These are phyloP conservation scores for Ustilago hordei DNA, from an alignment of 1,284 basidiomycete genomes.

Conservation along the genomic window DNA sequence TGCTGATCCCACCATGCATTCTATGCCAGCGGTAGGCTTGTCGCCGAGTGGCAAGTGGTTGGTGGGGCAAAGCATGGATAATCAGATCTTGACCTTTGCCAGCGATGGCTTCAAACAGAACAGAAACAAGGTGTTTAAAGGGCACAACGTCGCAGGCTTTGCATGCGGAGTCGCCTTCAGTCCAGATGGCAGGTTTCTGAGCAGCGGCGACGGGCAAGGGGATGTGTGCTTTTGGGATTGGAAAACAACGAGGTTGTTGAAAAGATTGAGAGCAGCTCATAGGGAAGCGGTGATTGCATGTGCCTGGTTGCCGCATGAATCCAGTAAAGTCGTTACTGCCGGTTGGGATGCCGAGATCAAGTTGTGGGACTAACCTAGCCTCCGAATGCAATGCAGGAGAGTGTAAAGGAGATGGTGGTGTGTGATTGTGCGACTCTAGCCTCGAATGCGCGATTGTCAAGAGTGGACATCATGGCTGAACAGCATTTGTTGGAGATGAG, in stretches of 20 bases:
- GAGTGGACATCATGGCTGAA: no score
- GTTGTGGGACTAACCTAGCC: conserved; percentile 76
- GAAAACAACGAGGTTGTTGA: conserved; percentile 93
- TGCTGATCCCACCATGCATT: conserved; percentile 99
- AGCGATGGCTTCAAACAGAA: conserved; percentile 95
- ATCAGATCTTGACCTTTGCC: conserved; percentile 95
- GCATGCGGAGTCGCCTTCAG: conserved; percentile 96
- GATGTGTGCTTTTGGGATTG: conserved; percentile 99
- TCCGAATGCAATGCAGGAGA: neutral
- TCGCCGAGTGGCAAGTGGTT: conserved; percentile 97
- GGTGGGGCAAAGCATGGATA: conserved; percentile 95
- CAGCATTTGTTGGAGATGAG: no score
- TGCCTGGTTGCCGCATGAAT: conserved; percentile 97
- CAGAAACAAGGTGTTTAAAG: conserved; percentile 96
- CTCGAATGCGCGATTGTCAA: no score
- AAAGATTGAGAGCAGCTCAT: conserved; percentile 83
- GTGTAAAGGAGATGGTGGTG: no score
- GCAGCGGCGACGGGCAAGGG: conserved; percentile 92
- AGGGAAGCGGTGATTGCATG: conserved; percentile 95
- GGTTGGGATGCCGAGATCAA: conserved; percentile 98
- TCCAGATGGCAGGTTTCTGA: conserved; percentile 96
- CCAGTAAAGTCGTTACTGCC: conserved; percentile 88
- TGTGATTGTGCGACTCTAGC: no score
- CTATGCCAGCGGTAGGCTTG: conserved; percentile 95
- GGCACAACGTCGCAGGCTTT: conserved; percentile 95